These are phyloP conservation scores for Nidularia pulvinata DNA, from an alignment of 768 basidiomycete genomes.

Conservation along the genomic window DNA sequence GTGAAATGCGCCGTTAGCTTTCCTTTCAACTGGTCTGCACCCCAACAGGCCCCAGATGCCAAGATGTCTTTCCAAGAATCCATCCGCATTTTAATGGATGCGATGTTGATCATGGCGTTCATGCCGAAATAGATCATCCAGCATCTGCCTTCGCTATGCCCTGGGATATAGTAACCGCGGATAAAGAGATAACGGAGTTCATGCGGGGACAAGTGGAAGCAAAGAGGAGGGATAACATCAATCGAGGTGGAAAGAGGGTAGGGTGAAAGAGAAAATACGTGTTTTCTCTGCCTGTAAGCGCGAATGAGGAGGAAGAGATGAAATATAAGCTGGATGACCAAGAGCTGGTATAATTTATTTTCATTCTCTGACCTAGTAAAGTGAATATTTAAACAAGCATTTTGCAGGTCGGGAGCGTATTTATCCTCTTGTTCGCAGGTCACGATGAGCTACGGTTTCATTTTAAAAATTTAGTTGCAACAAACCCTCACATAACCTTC, in stretches of 20 bases:
- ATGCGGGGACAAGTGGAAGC: background rate
- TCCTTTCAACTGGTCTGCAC: slow-evolving; percentile 2
- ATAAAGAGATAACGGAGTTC: background rate
- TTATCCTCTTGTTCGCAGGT: background rate
- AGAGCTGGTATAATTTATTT: background rate
- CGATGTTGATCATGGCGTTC: background rate
- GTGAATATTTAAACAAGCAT: background rate
- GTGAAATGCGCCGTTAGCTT: slow-evolving; percentile 6
- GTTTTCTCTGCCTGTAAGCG: background rate
- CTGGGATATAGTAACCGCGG: background rate
- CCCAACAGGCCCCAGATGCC: background rate
- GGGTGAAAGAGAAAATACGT: background rate
- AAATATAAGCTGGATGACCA: background rate
- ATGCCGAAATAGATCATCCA: background rate
- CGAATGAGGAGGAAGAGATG: background rate
- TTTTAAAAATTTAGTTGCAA: background rate
- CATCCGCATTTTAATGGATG: too few relatives aligned
- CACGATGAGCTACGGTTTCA: background rate
- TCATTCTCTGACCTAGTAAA: too few relatives aligned
- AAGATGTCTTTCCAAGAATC: slow-evolving; percentile 7
- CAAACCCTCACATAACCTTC: too few relatives aligned
- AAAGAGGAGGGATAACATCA: background rate
- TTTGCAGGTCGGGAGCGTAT: background rate
- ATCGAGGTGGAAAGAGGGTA: background rate
- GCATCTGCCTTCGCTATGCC: background rate